phyloP scores from a whole-genome alignment of 2,329 filamentous ascomycete species.

The Neofusicoccum ribis region DNA sequence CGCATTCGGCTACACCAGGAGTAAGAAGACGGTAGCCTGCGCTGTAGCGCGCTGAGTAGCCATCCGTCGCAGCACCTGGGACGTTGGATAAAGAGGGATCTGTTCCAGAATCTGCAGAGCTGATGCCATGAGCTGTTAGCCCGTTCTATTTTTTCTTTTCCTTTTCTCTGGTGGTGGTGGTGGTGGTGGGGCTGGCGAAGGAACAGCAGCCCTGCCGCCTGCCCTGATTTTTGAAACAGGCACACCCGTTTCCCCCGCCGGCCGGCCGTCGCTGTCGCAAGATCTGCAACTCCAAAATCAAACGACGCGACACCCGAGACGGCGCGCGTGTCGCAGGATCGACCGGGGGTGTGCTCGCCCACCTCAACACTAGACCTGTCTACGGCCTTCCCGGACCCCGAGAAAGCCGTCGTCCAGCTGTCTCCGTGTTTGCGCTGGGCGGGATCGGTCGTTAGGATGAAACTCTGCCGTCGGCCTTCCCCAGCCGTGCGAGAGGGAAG shows the following conservation, averaged over 20 bases:
- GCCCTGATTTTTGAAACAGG: not conserved
- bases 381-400: not conserved
- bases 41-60: not conserved
- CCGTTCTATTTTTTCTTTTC: not conserved
- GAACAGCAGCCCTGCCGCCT: not conserved
- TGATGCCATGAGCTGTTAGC: not conserved
- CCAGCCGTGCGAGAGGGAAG: not conserved
- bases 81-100: not conserved
- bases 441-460: not conserved
- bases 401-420: not conserved
- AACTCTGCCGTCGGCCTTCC: not conserved
- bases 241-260: not conserved
- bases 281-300: not conserved
- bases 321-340: not conserved
- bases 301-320: not conserved
- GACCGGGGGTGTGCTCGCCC: not conserved
- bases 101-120: not conserved
- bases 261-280: not conserved
- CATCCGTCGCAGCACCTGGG: not conserved
- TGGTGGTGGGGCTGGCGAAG: not conserved
- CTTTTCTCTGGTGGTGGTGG: too few species aligned
- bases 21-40: not conserved
- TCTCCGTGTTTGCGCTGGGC: not conserved
- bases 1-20: not conserved
- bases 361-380: not conserved